These are phyloP conservation scores for Backusella westeae DNA, from an alignment of 192 early-diverging fungal genomes.

Conservation along the genomic window DNA sequence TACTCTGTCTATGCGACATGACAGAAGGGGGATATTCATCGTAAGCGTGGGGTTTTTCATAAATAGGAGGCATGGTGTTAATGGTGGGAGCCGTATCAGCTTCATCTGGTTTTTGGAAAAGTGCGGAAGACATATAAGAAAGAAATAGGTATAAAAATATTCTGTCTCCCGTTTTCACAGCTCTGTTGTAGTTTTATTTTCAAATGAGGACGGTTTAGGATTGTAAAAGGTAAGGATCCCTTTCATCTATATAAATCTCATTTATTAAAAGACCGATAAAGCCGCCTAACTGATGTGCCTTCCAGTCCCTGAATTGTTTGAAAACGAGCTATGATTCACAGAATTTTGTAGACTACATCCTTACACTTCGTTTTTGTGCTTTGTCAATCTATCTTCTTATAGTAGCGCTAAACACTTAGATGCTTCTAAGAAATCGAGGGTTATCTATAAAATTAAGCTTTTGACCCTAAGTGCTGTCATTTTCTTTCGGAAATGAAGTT, in stretches of 20 bases:
- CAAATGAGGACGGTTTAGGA: background rate
- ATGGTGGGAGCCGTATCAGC: background rate
- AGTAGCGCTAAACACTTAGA: background rate
- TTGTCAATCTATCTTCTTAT: background rate
- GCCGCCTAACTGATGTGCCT: background rate
- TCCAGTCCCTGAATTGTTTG: background rate
- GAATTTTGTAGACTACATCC: background rate
- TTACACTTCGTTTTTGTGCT: background rate
- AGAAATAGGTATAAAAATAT: background rate
- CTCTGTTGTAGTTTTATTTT: background rate
- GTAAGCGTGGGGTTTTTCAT: slow-evolving; percentile 32
- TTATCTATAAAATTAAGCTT: background rate
- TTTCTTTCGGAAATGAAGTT: background rate
- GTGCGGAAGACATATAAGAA: background rate
- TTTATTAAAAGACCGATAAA: background rate
- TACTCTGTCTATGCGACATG: background rate
- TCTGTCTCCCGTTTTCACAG: background rate
- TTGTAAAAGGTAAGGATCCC: background rate
- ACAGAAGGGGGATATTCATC: slow-evolving; percentile 16
- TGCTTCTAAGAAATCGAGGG: background rate
- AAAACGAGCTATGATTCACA: background rate
- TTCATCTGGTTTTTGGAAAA: slow-evolving; percentile 23
- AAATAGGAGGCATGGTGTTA: slow-evolving; percentile 5
- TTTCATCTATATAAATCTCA: background rate
- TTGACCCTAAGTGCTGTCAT: background rate